Conservation (phyloP, 2,329 filamentous ascomycete genomes). For the Fusarium sp. region DNA sequence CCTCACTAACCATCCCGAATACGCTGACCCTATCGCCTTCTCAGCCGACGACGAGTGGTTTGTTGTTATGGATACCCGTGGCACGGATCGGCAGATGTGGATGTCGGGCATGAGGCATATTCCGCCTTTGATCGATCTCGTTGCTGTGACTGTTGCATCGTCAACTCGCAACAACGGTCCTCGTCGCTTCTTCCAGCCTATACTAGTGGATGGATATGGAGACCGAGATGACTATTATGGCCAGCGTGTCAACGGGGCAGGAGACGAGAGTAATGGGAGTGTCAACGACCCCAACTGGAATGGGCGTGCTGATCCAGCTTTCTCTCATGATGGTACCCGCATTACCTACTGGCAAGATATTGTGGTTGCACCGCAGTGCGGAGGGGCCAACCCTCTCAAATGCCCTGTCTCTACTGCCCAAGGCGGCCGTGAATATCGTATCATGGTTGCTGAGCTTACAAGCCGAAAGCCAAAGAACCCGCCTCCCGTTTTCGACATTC, state of each 20-base stretch:
- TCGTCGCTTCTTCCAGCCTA: constrained; percentile 63
- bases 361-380: constrained; percentile 56
- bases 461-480: constrained; percentile 49
- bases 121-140: constrained; percentile 59
- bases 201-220: constrained; percentile 60
- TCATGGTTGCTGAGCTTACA: constrained; percentile 59
- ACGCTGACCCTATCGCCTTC: constrained; percentile 59
- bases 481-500: constrained; percentile 21
- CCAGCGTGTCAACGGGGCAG: constrained; percentile 58
- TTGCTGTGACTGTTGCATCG: constrained; percentile 52
- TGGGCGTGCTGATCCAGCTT: constrained; percentile 61
- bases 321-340: constrained; percentile 58
- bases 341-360: constrained; percentile 60
- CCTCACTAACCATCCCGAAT: constrained; percentile 61
- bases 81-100: constrained; percentile 59
- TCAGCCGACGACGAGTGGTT: constrained; percentile 61
- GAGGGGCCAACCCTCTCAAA: constrained; percentile 59
- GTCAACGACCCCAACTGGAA: constrained; percentile 66
- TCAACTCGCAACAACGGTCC: constrained; percentile 63
- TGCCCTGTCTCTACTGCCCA: constrained; percentile 59
- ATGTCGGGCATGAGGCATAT: constrained; percentile 57
- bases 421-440: constrained; percentile 56
- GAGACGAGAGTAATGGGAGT: constrained; percentile 53
- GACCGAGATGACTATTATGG: constrained; percentile 62
- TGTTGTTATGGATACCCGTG: constrained; percentile 61